Evolutionary conservation across 176 grass and related monocot genomes (phyloP), one percentile per base, ranked within the genome.

Genomic region (Carex cristatella): DNA sequence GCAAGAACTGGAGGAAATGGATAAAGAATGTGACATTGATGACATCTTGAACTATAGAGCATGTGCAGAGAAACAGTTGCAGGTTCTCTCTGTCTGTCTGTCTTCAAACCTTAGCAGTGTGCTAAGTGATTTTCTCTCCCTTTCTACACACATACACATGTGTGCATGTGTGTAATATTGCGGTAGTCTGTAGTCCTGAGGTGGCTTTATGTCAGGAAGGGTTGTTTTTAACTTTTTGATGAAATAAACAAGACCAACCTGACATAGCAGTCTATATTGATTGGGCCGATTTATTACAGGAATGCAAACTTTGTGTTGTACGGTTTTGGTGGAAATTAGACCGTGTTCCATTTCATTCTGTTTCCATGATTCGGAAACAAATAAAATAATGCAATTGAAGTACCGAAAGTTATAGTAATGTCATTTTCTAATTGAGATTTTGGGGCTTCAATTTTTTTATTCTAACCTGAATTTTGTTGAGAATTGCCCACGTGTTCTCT

Each of bases 1-100:
- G 74, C 83, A 93, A 90, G 90, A 94, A 73, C 85, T 98, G 38
- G 93, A 91, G 86, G 87, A 81, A 84, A 91, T 98, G 92, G 95
- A 98, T 69, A 98, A 80, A 86, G 95, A 93, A 83, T 94, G 91
- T 85, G 93, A 94, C 87, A 93, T 94, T 86, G 89, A 94, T 87
- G 95, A 98, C 83, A 93, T 98, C 59, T 86, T 98, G 75, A 92
- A 87, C 88, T 98, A 98, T 83, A 94, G 95, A 89, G 85, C 89
- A 77, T 87, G 89, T 82, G 88, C 95, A 82, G 95, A 98, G 64
- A 88, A 93, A 79, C 82, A 92, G 79, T 81, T 98, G 67, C 91
- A 98, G 92, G 95, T 98, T 89, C 65, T 77, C 70, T 59, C 65
- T 85, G 12, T 69, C 44, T 79, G 15, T 16, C 51, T 46, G 80